Evolutionary conservation across 345 rosid species (phyloP).

Genomic region (Dipteronia sinensis): DNA sequence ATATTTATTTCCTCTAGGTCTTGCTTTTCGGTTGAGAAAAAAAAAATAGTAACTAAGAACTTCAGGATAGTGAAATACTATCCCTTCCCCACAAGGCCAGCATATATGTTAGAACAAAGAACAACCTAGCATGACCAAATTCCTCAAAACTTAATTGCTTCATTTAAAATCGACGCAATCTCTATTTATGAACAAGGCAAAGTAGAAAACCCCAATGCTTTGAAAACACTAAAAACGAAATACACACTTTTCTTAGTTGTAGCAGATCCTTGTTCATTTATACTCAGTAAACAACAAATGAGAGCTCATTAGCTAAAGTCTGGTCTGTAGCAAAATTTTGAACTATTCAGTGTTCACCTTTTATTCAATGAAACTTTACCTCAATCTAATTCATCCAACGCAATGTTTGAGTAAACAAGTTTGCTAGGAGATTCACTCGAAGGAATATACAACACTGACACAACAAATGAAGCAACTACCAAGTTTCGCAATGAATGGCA

Average conservation of each 20-base stretch:
- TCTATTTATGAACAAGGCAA: not conserved
- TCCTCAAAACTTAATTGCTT: not conserved
- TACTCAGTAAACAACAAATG: not conserved
- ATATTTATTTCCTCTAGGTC: not conserved
- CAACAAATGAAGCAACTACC: not conserved
- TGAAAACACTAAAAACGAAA: not conserved
- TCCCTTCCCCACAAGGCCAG: not conserved
- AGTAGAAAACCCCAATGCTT: not conserved
- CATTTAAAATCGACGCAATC: not conserved
- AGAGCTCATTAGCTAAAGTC: not conserved
- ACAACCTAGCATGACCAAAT: constrained; percentile 1
- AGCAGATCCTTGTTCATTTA: not conserved
- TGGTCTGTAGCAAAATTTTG: not conserved
- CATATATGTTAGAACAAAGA: not conserved
- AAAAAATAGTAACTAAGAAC: not conserved
- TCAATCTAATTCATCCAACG: not conserved
- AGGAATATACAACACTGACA: not conserved
- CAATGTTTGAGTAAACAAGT: not conserved
- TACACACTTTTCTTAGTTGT: not conserved
- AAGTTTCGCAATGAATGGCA: not conserved
- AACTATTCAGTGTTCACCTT: not conserved
- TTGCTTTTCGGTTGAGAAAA: not conserved
- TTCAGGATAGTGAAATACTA: not conserved
- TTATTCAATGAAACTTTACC: not conserved
- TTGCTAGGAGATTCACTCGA: not conserved